phyloP scores from a whole-genome alignment of 1,284 basidiomycete genomes.

The Malassezia restricta region DNA sequence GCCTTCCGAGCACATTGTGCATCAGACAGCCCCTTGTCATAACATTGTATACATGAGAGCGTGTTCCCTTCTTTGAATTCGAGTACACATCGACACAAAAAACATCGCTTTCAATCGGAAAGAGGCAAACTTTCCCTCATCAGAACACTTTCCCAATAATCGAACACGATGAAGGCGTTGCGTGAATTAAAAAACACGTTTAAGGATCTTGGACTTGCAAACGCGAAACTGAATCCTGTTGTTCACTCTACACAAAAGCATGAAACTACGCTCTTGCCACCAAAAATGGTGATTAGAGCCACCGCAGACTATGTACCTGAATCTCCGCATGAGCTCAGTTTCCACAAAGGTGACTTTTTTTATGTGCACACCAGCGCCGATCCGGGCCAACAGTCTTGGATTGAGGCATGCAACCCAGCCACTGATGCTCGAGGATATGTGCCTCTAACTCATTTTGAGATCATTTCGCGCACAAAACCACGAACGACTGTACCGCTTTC shows the following conservation, averaged over 20 bases:
- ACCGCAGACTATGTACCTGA: constrained; percentile 59
- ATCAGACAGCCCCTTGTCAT: no score
- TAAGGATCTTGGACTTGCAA: constrained; percentile 21
- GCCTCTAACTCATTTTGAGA: constrained; percentile 67
- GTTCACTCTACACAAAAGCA: constrained; percentile 18
- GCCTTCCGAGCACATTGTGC: no score
- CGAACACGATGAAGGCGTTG: constrained; percentile 32
- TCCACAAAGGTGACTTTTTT: constrained; percentile 92
- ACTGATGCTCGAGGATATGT: constrained; percentile 83
- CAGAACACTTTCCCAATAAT: not conserved
- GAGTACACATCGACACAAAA: no score
- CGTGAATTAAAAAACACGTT: constrained; percentile 40
- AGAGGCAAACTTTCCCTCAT: no score
- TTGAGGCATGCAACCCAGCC: constrained; percentile 58
- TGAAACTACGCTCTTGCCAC: constrained; percentile 51
- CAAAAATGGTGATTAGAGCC: constrained; percentile 90
- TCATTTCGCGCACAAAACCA: constrained; percentile 23
- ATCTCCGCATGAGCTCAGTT: constrained; percentile 75
- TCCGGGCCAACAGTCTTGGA: constrained; percentile 48
- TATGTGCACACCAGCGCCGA: constrained; percentile 68
- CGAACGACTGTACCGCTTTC: constrained; percentile 19
- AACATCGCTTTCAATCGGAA: no score
- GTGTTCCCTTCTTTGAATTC: no score
- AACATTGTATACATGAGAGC: no score
- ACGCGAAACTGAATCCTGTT: constrained; percentile 15